These are phyloP conservation scores for Stachybotrys echinatus DNA, from an alignment of 2,329 filamentous ascomycete genomes.

Conservation along the genomic window DNA sequence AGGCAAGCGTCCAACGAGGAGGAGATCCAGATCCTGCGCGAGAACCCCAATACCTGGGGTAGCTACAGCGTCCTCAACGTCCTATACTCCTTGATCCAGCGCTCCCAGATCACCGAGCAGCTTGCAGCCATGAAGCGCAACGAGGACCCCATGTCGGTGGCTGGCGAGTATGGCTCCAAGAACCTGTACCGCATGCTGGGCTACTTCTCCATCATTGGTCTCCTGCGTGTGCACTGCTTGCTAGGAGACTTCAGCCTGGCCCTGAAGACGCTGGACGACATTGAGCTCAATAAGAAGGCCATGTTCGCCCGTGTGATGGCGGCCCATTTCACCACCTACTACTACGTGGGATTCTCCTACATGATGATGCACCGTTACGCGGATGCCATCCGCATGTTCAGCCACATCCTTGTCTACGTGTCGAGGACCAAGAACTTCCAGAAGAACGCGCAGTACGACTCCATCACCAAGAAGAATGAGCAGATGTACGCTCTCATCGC, in stretches of 20 bases:
- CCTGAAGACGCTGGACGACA: slow-evolving; percentile 97
- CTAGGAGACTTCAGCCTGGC: slow-evolving; percentile 97
- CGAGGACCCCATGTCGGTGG: slow-evolving; percentile 82
- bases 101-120: slow-evolving; percentile 97
- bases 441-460: slow-evolving; percentile 97
- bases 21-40: slow-evolving; percentile 83
- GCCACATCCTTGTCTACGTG: slow-evolving; percentile 98
- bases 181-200: slow-evolving; percentile 97
- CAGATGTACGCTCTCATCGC: slow-evolving; percentile 99
- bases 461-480: slow-evolving; percentile 99
- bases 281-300: slow-evolving; percentile 99
- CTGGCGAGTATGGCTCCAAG: slow-evolving; percentile 91
- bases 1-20: slow-evolving; percentile 80
- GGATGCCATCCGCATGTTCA: slow-evolving; percentile 99
- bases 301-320: slow-evolving; percentile 99
- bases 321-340: slow-evolving; percentile 99
- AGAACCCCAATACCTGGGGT: slow-evolving; percentile 98
- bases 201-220: slow-evolving; percentile 98
- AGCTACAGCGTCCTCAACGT: slow-evolving; percentile 99
- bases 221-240: slow-evolving; percentile 92
- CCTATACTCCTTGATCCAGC: slow-evolving; percentile 96
- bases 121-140: slow-evolving; percentile 89
- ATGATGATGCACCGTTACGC: slow-evolving; percentile 99
- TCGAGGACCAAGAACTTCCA: slow-evolving; percentile 99
- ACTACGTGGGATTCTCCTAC: slow-evolving; percentile 99